Base-by-base conservation (phyloP, 1,284 basidiomycete genomes). In the Ustanciosporium gigantosporum region DNA sequence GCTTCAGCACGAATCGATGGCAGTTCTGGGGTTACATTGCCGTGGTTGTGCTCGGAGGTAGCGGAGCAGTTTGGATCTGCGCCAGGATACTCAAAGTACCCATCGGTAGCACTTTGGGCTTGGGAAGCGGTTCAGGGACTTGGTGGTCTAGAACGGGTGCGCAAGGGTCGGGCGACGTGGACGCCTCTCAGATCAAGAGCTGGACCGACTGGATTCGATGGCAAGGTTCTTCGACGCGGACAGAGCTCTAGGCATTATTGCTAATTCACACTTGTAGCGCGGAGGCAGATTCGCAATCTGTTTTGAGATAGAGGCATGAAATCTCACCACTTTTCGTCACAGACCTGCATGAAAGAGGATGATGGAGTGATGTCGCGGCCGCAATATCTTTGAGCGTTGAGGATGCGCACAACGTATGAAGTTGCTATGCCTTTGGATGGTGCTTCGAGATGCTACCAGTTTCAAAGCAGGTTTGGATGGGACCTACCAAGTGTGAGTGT, bases 201-300 rank as follows among this genome's bases (percentile, higher is more conserved):
- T 61, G 58, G 58, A 24, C 53, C 34, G 58, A 61, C 31, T 61
- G 58, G 58, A 55, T 61, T 45, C 58, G 51, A 14, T 61, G 58
- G 58, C 58, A 61, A 38, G 41, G 47, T n/a, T 29, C 27, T 9
- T 29, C 27, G 9, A 29, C 11, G 9, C 27, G 27, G n/a, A 9
- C 27, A 29, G 27, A 29, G 27, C 27, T 29, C 9, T 29, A 29
- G 27, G 11, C 27, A 29, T n/a, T n/a, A n/a, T n/a, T n/a, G n/a
- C n/a, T n/a, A n/a, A n/a, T n/a, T n/a, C n/a, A n/a, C n/a, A n/a
- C n/a, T n/a, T n/a, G n/a, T n/a, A n/a, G n/a, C n/a, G n/a, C n/a
- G n/a, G n/a, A n/a, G n/a, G n/a, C n/a, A n/a, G n/a, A n/a, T n/a
- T n/a, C n/a, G n/a, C n/a, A n/a, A n/a, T n/a, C n/a, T n/a, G n/a